These are phyloP conservation scores for Phytophthora vignae DNA, from an alignment of 352 stramenopile species.

Conservation along the genomic window DNA sequence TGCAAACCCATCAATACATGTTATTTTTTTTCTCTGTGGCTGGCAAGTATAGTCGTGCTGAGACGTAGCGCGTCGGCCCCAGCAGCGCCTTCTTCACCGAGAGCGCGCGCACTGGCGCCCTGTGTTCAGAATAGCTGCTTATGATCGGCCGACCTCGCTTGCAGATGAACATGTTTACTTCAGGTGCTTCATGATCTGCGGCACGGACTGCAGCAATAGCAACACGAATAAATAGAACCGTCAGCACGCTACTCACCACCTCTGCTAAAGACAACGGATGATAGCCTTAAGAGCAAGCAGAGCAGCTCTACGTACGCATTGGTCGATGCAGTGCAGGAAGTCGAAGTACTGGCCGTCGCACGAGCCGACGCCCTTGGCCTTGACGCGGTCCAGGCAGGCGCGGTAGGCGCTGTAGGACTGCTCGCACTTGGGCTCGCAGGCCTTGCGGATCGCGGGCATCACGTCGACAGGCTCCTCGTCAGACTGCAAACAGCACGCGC, in stretches of 20 bases:
- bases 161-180: constrained; percentile 75
- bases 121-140: not conserved
- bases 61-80: not conserved
- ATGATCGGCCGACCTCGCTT: constrained; percentile 2
- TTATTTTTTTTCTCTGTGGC: constrained; percentile 33
- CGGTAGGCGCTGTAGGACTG: constrained; percentile 91
- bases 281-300: not conserved
- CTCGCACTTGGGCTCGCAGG: constrained; percentile 92
- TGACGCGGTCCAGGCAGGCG: constrained; percentile 92
- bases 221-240: constrained; percentile 11
- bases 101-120: constrained; percentile 14
- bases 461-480: constrained; percentile 94
- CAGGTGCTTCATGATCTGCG: constrained; percentile 95
- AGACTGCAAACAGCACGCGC: constrained; percentile 40
- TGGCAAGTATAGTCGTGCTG: constrained; percentile 25
- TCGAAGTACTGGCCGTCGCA: constrained; percentile 97
- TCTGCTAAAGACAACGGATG: not conserved
- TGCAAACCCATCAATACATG: constrained; percentile 43
- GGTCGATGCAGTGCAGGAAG: constrained; percentile 95
- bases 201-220: constrained; percentile 70
- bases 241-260: constrained; percentile 2
- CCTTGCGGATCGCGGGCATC: constrained; percentile 93
- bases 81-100: not conserved
- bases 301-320: constrained; percentile 82
- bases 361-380: constrained; percentile 90